Percentiles rank a stretch among this genome's conserved stretches.
Evolutionary conservation across 768 basidiomycete genomes (phyloP).

Genomic region (Scleroderma citrinum): DNA sequence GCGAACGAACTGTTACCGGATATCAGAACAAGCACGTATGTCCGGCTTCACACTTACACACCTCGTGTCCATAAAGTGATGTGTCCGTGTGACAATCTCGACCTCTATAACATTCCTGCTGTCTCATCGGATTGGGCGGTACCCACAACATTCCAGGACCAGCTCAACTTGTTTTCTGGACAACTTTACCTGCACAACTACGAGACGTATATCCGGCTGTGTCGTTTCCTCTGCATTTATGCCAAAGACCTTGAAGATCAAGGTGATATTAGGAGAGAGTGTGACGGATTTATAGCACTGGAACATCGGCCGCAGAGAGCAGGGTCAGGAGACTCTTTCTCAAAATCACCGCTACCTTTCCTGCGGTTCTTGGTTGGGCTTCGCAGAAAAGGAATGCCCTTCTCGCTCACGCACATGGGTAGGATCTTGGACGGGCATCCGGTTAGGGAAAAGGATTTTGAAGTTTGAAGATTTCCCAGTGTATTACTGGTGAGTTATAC

Average conservation of each 20-base stretch:
- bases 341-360: conserved; percentile 10
- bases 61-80: conserved; percentile 31
- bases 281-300: conserved; percentile 18
- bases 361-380: conserved; percentile 31
- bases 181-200: conserved; percentile 36
- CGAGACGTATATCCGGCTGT: conserved; percentile 28
- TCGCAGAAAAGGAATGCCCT: conserved; percentile 36
- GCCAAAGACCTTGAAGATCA: conserved; percentile 41
- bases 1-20: conserved; percentile 32
- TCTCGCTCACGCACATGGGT: conserved; percentile 35
- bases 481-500: too few relatives aligned
- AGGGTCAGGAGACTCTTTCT: neutral
- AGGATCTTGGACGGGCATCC: conserved; percentile 28
- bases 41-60: conserved; percentile 38
- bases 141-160: conserved; percentile 13
- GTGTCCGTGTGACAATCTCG: conserved; percentile 31
- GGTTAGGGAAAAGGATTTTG: conserved; percentile 25
- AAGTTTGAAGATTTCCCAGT: too few relatives aligned
- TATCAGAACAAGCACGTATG: conserved; percentile 27
- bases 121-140: conserved; percentile 14
- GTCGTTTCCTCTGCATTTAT: conserved; percentile 32
- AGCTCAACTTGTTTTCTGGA: conserved; percentile 41
- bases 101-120: conserved; percentile 16
- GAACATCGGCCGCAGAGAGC: neutral
- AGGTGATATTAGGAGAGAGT: conserved; percentile 31